Evolutionary conservation across 2,329 filamentous ascomycete species (phyloP), one percentile per base, ranked within the genome.

Genomic region (Xylariaceae sp.): DNA sequence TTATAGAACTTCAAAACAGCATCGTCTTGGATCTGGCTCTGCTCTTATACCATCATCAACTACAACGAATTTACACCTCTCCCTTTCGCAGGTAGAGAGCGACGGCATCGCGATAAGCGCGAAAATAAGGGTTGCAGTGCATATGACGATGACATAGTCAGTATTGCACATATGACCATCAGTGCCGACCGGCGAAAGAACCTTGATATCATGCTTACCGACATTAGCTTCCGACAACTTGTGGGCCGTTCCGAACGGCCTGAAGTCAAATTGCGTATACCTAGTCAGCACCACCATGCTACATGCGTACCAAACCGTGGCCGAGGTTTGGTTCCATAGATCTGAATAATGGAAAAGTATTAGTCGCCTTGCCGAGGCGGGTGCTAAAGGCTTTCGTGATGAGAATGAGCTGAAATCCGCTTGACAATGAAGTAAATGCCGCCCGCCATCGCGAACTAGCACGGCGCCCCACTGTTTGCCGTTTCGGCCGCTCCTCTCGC

Each of bases 41-140:
- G 3, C 26, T 58, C 51, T 58, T 58, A 58, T 58, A 58, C 14
- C 28, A 11, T 6, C 14, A n/a, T 26, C 34, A 31, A 45, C 34
- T 14, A 19, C 17, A 11, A 36, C 28, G 4, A 36, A 39, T 7
- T 14, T 34, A 26, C 4, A 28, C 5, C 5, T 40, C 24, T 5
- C 2, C 23, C 14, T 24, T 40, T 33, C 24, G n/a, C n/a, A n/a
- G n/a, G 17, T 19, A 37, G 11, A 33, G 9, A 9, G 23, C 17
- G 19, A 16, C 9, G 40, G 29, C 23, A 37, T 29, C n/a, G n/a
- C n/a, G n/a, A n/a, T 37, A 24, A 21, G 21, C 46, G 40, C 53
- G 37, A 43, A 43, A 33, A 12, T 2, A 16, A 26, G 16, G 23
- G 9, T 29, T 23, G 16, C 39, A 28, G n/a, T 16, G 33, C n/a